phyloP scores from a whole-genome alignment of 768 basidiomycete species.

The Asterophora lycoperdoides region DNA sequence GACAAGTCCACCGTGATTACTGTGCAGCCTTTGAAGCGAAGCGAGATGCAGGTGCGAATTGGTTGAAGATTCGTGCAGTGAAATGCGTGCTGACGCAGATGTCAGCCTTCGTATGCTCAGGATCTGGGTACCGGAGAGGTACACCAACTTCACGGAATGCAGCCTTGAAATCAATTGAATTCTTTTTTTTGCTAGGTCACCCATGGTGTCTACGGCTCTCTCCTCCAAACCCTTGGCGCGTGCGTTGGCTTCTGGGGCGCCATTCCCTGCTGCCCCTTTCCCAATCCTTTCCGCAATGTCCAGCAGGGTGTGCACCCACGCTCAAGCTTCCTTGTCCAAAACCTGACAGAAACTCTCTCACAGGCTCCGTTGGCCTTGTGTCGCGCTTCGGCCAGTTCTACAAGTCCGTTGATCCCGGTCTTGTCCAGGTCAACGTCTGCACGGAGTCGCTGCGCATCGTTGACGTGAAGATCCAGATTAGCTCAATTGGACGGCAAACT shows the following conservation, averaged over 20 bases:
- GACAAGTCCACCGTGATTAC: conserved; percentile 50
- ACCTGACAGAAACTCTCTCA: conserved; percentile 19
- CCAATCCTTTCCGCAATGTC: conserved; percentile 84
- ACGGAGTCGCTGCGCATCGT: conserved; percentile 83
- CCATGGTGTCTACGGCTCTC: conserved; percentile 83
- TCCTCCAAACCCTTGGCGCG: conserved; percentile 67
- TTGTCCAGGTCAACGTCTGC: conserved; percentile 92
- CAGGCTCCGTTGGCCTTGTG: conserved; percentile 86
- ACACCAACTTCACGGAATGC: background rate
- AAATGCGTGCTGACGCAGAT: background rate
- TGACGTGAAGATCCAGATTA: conserved; percentile 96
- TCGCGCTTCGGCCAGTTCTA: conserved; percentile 95
- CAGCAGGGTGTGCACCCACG: conserved; percentile 56
- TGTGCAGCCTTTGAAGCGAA: conserved; percentile 82
- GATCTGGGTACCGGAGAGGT: conserved; percentile 71
- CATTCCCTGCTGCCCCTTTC: conserved; percentile 78
- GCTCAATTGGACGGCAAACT: conserved; percentile 76
- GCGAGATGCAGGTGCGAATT: conserved; percentile 74
- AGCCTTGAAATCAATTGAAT: background rate
- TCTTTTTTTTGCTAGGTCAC: conserved; percentile 45
- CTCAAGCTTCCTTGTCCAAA: background rate
- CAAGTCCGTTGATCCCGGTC: conserved; percentile 90
- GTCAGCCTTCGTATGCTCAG: conserved; percentile 87
- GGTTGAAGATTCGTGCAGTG: conserved; percentile 10
- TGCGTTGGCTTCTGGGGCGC: conserved; percentile 69